Evolutionary conservation across 2,329 filamentous ascomycete genomes (phyloP), one percentile per base, ranked within the genome.

Genomic region (Colletotrichum tofieldiae): DNA sequence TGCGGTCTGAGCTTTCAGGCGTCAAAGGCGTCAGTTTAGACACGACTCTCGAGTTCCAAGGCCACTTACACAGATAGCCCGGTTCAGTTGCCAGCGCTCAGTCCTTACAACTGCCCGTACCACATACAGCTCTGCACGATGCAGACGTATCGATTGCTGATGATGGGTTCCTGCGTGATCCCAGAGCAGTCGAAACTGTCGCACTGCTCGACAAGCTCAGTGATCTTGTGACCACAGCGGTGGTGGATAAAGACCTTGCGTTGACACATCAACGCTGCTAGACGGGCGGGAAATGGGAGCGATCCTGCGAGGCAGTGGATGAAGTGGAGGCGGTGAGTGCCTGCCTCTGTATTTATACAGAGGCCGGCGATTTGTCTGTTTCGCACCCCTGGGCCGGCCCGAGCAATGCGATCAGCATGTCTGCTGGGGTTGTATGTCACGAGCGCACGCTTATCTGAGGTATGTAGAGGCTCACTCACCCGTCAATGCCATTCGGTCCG

Each of bases 141-240:
- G 71, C 79, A 81, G 3, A 78, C 76, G 64, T 80, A 80, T 64
- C 79, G 77, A 71, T 80, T 81, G 35, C 78, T 78, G 26, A 78
- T 67, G 43, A 78, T 71, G 20, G 74, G 61, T 20, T 72, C 67
- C 37, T 78, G 75, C 52, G 43, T 56, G 23, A 78, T 62, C 16
- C 52, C 61, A 55, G 67, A 74, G 74, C 79, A 80, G 66, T 77
- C 77, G 65, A 78, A 76, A 54, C 76, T 62, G 20, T 75, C 77
- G 69, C 80, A 81, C 3, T 58, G 39, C 60, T 80, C 78, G 12
- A 76, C 35, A 20, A 78, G 74, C 59, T 79, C 75, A 5, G 78
- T 79, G 71, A 81, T 79, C n/a, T 71, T 71, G 72, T 81, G 80
- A 37, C 77, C 77, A 63, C 79, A 81, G 23, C 76, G 75, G 72